These are phyloP conservation scores for Phascolomyces articulosus DNA, from an alignment of 371 early-diverging fungal genomes.

Conservation along the genomic window DNA sequence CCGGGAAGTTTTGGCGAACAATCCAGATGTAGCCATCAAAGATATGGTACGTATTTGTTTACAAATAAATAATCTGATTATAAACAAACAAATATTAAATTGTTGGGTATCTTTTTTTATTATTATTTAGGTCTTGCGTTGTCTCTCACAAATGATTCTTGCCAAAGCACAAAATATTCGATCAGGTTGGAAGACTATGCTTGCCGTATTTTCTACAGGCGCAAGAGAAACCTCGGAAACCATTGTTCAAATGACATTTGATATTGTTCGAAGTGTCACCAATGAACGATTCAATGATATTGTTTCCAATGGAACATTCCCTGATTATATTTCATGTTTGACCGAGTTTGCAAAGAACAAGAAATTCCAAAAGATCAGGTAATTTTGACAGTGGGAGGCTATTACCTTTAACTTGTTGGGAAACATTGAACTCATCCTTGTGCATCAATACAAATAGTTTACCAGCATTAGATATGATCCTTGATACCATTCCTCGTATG, in stretches of 20 bases:
- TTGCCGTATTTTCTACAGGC: conserved; percentile 80
- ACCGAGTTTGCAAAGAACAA: conserved; percentile 75
- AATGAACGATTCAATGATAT: conserved; percentile 73
- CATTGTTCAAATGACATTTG: conserved; percentile 68
- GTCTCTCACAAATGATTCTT: conserved; percentile 88
- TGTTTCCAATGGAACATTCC: conserved; percentile 70
- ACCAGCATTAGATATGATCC: conserved; percentile 58
- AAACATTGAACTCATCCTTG: no score
- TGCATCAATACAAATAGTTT: conserved; percentile 30
- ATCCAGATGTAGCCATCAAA: conserved; percentile 78
- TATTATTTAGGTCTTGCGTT: conserved; percentile 61
- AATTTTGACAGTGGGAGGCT: background rate
- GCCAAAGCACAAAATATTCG: conserved; percentile 75
- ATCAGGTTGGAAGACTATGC: conserved; percentile 92
- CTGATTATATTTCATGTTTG: conserved; percentile 81
- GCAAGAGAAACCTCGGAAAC: conserved; percentile 76
- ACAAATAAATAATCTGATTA: no score
- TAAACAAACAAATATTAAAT: no score
- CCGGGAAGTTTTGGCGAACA: conserved; percentile 80
- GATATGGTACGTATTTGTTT: conserved; percentile 71
- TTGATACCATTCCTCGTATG: conserved; percentile 53
- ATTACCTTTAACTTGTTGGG: background rate
- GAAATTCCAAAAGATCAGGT: conserved; percentile 57
- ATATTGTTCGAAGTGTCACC: conserved; percentile 64
- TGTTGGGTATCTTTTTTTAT: no score